Conservation (phyloP, 2,329 filamentous ascomycete genomes). For the Ophiostoma ips region DNA sequence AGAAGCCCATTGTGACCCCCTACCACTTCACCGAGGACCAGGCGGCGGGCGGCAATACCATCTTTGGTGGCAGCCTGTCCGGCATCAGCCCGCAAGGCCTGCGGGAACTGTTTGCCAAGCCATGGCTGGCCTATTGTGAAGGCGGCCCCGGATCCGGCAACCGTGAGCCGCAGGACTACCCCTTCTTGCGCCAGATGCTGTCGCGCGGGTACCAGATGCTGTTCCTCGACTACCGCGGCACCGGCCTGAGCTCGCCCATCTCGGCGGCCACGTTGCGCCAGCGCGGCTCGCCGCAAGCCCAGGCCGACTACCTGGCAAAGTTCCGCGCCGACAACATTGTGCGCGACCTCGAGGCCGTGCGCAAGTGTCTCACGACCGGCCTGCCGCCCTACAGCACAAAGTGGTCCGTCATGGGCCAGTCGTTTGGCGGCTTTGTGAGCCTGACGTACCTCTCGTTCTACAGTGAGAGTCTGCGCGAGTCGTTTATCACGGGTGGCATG, state of each 20-base stretch:
- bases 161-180: constrained; percentile 56
- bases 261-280: constrained; percentile 56
- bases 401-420: constrained; percentile 83
- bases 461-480: constrained; percentile 65
- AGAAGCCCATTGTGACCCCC: constrained; percentile 41
- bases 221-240: constrained; percentile 82
- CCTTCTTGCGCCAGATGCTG: constrained; percentile 57
- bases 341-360: constrained; percentile 73
- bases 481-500: constrained; percentile 73
- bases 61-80: too few relatives aligned
- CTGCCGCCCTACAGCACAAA: constrained; percentile 41
- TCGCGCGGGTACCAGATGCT: constrained; percentile 74
- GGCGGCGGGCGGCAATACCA: too few relatives aligned
- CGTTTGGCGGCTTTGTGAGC: constrained; percentile 78
- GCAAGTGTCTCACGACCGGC: constrained; percentile 56
- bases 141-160: constrained; percentile 78
- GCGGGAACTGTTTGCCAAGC: constrained; percentile 25
- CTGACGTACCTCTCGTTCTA: constrained; percentile 73
- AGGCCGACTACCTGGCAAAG: constrained; percentile 67
- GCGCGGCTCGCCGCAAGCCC: constrained; percentile 45
- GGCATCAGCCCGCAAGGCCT: constrained; percentile 1
- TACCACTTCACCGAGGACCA: constrained; percentile 20
- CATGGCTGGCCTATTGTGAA: constrained; percentile 61
- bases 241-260: constrained; percentile 70
- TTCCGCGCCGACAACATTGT: constrained; percentile 90